These are phyloP conservation scores for Mucor racemosus DNA, from an alignment of 371 early-diverging fungal genomes.

Conservation along the genomic window DNA sequence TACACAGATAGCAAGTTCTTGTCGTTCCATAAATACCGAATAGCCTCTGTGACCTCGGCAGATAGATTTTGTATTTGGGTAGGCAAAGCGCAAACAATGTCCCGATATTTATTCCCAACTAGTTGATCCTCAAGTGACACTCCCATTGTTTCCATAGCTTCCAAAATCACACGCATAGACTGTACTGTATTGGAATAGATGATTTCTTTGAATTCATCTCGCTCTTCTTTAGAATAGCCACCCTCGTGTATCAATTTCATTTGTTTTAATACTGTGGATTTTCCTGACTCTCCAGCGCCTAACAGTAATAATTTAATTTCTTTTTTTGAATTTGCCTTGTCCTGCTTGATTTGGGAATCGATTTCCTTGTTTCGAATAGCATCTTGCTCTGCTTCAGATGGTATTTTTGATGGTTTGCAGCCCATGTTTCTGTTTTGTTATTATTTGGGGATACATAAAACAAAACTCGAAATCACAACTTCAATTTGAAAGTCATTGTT, in stretches of 20 bases:
- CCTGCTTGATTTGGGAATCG: slow-evolving; percentile 81
- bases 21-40: slow-evolving; percentile 86
- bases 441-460: no score
- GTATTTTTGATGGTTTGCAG: slow-evolving; percentile 67
- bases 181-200: slow-evolving; percentile 95
- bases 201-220: slow-evolving; percentile 89
- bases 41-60: slow-evolving; percentile 73
- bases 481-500: no score
- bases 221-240: slow-evolving; percentile 87
- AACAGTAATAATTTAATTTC: slow-evolving; percentile 94
- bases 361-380: slow-evolving; percentile 86
- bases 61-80: slow-evolving; percentile 86
- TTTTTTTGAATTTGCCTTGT: slow-evolving; percentile 71
- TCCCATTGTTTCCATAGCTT: slow-evolving; percentile 85
- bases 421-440: slow-evolving; percentile 66
- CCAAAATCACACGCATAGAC: slow-evolving; percentile 92
- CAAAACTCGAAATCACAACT: no score
- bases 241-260: slow-evolving; percentile 96
- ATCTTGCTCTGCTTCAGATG: slow-evolving; percentile 53
- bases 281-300: slow-evolving; percentile 98
- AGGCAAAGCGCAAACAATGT: slow-evolving; percentile 59
- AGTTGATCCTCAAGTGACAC: slow-evolving; percentile 1
- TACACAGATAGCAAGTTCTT: slow-evolving; percentile 76
- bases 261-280: slow-evolving; percentile 95
- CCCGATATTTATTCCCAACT: neutral